Percentiles rank a stretch among this genome's conserved stretches.
These are phyloP conservation scores for Pulveroboletus frians DNA, from an alignment of 768 basidiomycete species.

Conservation along the genomic window DNA sequence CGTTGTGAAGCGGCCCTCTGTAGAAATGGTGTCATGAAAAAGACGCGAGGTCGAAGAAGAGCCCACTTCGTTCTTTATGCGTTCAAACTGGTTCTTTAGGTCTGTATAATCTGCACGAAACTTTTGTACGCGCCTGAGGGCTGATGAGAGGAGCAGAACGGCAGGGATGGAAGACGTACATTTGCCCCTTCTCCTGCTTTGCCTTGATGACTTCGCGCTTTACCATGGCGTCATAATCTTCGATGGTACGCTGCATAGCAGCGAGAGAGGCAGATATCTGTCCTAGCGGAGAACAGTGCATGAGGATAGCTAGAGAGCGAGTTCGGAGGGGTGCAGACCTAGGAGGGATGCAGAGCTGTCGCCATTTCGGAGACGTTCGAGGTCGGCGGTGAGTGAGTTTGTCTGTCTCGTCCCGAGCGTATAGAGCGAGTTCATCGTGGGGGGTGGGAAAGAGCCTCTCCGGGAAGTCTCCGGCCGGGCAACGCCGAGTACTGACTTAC, in stretches of 20 bases:
- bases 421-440: conserved; percentile 90
- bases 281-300: conserved; percentile 48
- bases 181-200: conserved; percentile 94
- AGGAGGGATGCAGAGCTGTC: conserved; percentile 76
- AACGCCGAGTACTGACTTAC: conserved; percentile 1
- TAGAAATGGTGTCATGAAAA: not conserved
- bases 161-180: conserved; percentile 45
- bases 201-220: conserved; percentile 93
- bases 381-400: conserved; percentile 79
- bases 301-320: not conserved
- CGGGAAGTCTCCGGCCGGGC: conserved; percentile 13
- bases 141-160: conserved; percentile 1
- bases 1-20: conserved; percentile 60
- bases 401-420: conserved; percentile 91
- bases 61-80: conserved; percentile 53
- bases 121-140: conserved; percentile 80
- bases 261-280: conserved; percentile 98
- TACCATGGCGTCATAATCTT: conserved; percentile 96
- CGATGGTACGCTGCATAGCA: conserved; percentile 89
- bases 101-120: conserved; percentile 85
- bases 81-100: conserved; percentile 78
- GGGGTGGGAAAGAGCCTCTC: not conserved
- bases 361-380: conserved; percentile 76
- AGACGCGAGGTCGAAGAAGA: not conserved
- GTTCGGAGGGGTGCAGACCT: conserved; percentile 48